Base-by-base conservation (phyloP, 352 stramenopile genomes). In the Halophytophthora polymorphica region DNA sequence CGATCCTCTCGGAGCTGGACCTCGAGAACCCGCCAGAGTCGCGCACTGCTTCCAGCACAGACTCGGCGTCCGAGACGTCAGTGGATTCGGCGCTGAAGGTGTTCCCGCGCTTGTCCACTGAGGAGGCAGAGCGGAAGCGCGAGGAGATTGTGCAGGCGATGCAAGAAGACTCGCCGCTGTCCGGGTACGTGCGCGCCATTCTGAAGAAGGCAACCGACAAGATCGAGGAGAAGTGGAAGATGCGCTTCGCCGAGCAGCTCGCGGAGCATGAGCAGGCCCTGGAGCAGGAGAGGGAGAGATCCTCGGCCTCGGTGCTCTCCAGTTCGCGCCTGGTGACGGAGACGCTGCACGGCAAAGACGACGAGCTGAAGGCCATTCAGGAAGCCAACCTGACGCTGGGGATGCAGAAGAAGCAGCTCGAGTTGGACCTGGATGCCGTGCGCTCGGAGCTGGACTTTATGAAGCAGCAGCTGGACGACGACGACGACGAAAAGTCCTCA, bases 171-270 rank as follows among this genome's bases (percentile, higher is more conserved):
- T 88, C 80, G n/a, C 80, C 80, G 13, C 42, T 90, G 25, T 88
- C 80, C 1, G 72, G 67, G n/a, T 89, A 85, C 52, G 77, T 91
- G 40, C 77, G 80, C 22, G 66, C 77, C 31, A 85, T 90, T 43
- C 52, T 92, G 35, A 78, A 86, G 36, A 82, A 83, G 33, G 82
- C 82, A 2, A 90, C 82, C 1, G 77, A 92, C 35, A 78, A 88
- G 46, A 92, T 92, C 37, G 79, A 92, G 51, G 73, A 88, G 22
- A 92, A 90, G 48, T 92, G 82, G 82, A 88, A 84, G 48, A 64
- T 64, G 21, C 73, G 82, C 10, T 90, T 92, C 51, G 71, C 77
- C 0, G 76, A 88, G 34, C 77, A 89, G 45, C 48, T 83, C 12
- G 71, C 61, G 1, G 82, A 92, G 21, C 75, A 89, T 23, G 79